Evolutionary conservation across 225 moss, liverwort and hornwort species (phyloP).

Genomic region (Climacium dendroides): DNA sequence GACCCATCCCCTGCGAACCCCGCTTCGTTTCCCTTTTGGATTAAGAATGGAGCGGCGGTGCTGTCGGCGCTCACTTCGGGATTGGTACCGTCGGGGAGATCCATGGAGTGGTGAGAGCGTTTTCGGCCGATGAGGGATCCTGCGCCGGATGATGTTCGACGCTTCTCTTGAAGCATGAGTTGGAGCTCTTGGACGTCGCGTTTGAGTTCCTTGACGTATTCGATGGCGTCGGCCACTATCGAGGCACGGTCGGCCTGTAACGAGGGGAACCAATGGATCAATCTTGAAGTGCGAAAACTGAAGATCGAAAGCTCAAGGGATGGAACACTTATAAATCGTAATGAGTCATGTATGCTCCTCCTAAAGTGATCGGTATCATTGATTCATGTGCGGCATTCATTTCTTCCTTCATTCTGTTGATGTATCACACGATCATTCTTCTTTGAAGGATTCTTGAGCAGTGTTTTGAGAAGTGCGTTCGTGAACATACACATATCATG

Average conservation of each 20-base stretch:
- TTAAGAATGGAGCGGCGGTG: not conserved
- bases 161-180: conserved; percentile 55
- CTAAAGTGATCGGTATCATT: not conserved
- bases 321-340: not conserved
- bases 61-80: not conserved
- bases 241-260: conserved; percentile 89
- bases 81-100: not conserved
- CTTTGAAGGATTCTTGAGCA: not conserved
- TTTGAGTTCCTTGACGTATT: conserved; percentile 86
- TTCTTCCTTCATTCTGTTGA: not conserved
- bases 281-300: not conserved
- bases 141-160: not conserved
- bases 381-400: not conserved
- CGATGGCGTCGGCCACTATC: conserved; percentile 91
- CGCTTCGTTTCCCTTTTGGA: conserved; percentile 23
- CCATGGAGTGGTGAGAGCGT: conserved; percentile 15
- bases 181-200: conserved; percentile 65
- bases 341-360: not conserved
- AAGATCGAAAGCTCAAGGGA: not conserved
- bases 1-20: conserved; percentile 10
- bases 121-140: not conserved
- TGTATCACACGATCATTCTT: not conserved
- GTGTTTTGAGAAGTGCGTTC: not conserved
- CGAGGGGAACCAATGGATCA: not conserved
- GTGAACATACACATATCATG: not conserved